Evolutionary conservation across 1,284 basidiomycete species (phyloP).

Genomic region (Trichosporon sp.): DNA sequence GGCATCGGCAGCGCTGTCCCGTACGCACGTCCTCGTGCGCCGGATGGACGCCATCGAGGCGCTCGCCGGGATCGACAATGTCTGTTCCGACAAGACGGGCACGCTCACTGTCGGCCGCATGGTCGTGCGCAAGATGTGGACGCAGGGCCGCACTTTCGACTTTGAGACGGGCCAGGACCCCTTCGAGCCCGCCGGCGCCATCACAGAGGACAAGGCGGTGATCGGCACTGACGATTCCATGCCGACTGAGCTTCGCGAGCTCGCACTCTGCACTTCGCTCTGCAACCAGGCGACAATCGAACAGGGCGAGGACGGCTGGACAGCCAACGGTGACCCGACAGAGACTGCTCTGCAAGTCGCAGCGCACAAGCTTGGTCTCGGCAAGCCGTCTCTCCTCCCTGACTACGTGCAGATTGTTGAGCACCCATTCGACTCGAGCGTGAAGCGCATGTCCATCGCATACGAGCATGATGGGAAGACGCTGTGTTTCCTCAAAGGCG

Average conservation of each 20-base stretch:
- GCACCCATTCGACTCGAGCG: conserved; percentile 59
- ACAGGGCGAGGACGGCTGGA: conserved; percentile 54
- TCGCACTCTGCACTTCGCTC: conserved; percentile 50
- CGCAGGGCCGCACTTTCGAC: conserved; percentile 48
- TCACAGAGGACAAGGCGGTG: conserved; percentile 37
- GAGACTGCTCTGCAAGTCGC: conserved; percentile 63
- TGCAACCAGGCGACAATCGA: conserved; percentile 52
- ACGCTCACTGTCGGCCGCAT: conserved; percentile 57
- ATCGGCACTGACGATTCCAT: background rate
- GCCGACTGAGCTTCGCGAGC: conserved; percentile 34
- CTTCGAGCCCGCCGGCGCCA: conserved; percentile 48
- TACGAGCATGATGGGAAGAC: conserved; percentile 34
- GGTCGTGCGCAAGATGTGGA: conserved; percentile 58
- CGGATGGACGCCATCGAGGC: conserved; percentile 55
- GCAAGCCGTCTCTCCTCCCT: conserved; percentile 39
- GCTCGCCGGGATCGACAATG: conserved; percentile 58
- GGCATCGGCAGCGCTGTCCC: conserved; percentile 48
- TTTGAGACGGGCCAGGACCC: conserved; percentile 48
- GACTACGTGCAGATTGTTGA: conserved; percentile 46
- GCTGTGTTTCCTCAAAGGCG: conserved; percentile 55
- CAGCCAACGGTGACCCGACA: conserved; percentile 64
- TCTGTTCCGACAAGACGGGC: conserved; percentile 63
- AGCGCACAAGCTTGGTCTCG: conserved; percentile 53
- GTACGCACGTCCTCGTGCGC: conserved; percentile 52
- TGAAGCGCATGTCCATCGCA: conserved; percentile 60